Conservation (phyloP, 495 filamentous ascomycete genomes). For the Clavariopsis aquatica region DNA sequence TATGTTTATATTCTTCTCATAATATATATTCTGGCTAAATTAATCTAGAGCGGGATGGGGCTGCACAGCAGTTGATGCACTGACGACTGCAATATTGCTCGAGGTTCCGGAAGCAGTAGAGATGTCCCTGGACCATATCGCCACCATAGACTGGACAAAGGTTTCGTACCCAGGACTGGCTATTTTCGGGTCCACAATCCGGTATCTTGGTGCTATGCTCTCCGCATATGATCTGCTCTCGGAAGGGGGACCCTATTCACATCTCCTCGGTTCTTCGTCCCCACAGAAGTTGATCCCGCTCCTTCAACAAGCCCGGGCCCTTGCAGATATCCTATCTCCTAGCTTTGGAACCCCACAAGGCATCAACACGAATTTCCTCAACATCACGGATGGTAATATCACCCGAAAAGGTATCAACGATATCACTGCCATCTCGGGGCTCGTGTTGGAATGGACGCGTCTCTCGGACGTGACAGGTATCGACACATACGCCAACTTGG, state of each 20-base stretch:
- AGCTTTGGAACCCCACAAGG: constrained; percentile 75
- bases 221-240: constrained; percentile 23
- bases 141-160: constrained; percentile 1
- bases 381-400: constrained; percentile 46
- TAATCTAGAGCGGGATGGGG: constrained; percentile 8
- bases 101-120: constrained; percentile 16
- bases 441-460: constrained; percentile 80
- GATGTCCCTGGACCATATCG: constrained; percentile 2
- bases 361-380: constrained; percentile 72
- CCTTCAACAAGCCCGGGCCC: constrained; percentile 63
- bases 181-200: constrained; percentile 19
- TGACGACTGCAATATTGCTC: constrained; percentile 15
- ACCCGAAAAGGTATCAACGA: constrained; percentile 29
- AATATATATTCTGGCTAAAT: not conserved
- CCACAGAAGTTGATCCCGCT: constrained; percentile 53
- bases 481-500: constrained; percentile 61
- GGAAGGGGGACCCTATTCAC: not conserved
- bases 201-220: constrained; percentile 21
- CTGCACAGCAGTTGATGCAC: constrained; percentile 11
- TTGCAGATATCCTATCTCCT: constrained; percentile 72
- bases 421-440: constrained; percentile 40
- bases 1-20: not conserved
- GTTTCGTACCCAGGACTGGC: not conserved
- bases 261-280: not conserved
- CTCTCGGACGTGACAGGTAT: constrained; percentile 75